Evolutionary conservation across 768 basidiomycete species (phyloP).

Genomic region (Mrakia frigida): DNA sequence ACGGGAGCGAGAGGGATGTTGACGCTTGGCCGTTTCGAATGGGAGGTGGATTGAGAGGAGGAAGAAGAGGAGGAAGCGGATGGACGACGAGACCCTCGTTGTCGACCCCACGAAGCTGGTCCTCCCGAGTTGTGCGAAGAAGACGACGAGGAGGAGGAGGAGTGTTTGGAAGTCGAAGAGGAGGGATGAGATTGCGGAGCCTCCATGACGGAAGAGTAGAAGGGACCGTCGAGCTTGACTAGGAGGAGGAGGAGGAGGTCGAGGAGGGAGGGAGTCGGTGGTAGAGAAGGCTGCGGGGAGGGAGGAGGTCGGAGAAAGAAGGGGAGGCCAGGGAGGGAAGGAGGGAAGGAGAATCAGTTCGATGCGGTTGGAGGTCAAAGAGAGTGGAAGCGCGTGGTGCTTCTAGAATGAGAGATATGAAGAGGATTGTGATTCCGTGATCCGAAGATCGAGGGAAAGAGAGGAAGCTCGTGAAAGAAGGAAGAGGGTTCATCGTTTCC

Average conservation of each 20-base stretch:
- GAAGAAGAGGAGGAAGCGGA: background rate
- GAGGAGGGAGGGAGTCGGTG: background rate
- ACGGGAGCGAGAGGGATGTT: background rate
- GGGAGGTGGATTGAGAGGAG: too few species aligned
- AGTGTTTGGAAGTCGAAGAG: background rate
- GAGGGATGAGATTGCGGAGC: slow-evolving; percentile 10
- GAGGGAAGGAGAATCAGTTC: background rate
- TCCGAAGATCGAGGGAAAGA: background rate
- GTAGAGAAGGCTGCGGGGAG: background rate
- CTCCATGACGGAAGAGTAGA: background rate
- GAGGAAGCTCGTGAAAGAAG: background rate
- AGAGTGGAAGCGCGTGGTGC: background rate
- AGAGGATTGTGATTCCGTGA: background rate
- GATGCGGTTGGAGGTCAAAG: background rate
- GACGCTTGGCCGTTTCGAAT: background rate
- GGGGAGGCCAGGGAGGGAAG: too few species aligned
- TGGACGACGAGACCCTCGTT: background rate
- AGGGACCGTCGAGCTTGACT: background rate
- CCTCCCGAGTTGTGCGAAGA: background rate
- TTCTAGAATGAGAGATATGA: background rate
- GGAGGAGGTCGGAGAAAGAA: background rate
- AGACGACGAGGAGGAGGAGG: background rate
- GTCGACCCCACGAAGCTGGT: slow-evolving; percentile 6
- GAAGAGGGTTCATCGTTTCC: background rate
- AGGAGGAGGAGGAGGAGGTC: background rate